Evolutionary conservation across 2,329 filamentous ascomycete genomes (phyloP).

Genomic region (Fusarium temperatum): DNA sequence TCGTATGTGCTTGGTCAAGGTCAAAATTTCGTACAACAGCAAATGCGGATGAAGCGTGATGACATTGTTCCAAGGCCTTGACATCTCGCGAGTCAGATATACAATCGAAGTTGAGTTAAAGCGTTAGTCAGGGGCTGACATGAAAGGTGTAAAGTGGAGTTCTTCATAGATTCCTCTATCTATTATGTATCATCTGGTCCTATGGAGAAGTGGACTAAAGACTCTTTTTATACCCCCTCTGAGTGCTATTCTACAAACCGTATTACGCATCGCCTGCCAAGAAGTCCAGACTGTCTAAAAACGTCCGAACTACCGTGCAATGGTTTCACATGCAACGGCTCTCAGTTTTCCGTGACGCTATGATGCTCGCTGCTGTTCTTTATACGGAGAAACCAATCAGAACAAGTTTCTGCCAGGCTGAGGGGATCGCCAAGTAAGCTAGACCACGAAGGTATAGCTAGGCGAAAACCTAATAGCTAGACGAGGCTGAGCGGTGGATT

Average conservation of each 20-base stretch:
- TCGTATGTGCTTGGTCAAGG: neutral
- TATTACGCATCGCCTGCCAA: neutral
- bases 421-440: neutral
- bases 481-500: neutral
- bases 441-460: neutral
- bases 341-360: neutral
- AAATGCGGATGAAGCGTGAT: rapidly evolving
- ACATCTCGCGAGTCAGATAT: too few species aligned
- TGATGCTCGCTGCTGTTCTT: neutral
- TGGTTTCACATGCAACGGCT: neutral
- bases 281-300: neutral
- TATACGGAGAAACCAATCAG: neutral
- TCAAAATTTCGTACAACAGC: rapidly evolving
- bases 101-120: rapidly evolving
- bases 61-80: too few species aligned
- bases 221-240: too few species aligned
- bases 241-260: neutral
- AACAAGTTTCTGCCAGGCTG: neutral
- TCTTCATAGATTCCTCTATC: rapidly evolving
- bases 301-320: neutral
- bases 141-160: neutral
- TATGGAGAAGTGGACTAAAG: neutral
- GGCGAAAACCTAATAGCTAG: neutral
- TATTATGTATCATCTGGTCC: too few species aligned
- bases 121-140: neutral